phyloP scores from a whole-genome alignment of 2,329 filamentous ascomycete species.

The Ceratocystis papillata region DNA sequence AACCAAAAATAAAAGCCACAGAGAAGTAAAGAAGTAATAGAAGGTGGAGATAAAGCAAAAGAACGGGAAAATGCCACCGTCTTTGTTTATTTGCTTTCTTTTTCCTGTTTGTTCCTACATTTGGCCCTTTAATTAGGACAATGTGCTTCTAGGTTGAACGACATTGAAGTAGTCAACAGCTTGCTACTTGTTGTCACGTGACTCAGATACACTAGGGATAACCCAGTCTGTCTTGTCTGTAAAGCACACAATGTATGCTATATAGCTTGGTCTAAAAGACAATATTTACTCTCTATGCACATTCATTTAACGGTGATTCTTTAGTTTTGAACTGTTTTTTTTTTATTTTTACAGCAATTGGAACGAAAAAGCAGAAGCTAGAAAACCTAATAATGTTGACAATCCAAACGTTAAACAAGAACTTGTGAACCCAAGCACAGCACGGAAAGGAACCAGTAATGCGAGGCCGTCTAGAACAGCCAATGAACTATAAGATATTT shows the following conservation, averaged over 20 bases:
- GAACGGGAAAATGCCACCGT: background rate
- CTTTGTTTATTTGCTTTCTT: background rate
- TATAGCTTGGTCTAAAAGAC: too few relatives aligned
- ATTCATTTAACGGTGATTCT: background rate
- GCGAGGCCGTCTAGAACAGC: constrained; percentile 18
- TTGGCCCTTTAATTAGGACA: background rate
- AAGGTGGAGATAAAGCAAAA: background rate
- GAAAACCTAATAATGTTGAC: constrained; percentile 17
- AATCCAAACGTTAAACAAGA: constrained; percentile 19
- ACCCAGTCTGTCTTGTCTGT: background rate
- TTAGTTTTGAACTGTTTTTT: constrained; percentile 21
- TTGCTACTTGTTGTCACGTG: background rate
- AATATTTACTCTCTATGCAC: background rate
- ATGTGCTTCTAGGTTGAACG: background rate
- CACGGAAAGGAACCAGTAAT: constrained; percentile 17
- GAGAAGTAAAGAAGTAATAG: background rate
- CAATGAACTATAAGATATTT: constrained; percentile 11
- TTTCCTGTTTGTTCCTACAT: background rate
- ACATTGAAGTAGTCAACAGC: constrained; percentile 1
- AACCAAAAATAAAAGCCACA: background rate
- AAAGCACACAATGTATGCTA: too few relatives aligned
- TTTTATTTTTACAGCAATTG: constrained; percentile 12
- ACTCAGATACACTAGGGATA: background rate
- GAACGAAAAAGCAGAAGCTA: constrained; percentile 15
- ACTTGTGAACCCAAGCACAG: constrained; percentile 20